phyloP scores from a whole-genome alignment of 2,329 filamentous ascomycete species.

The Teratosphaeria destructans region DNA sequence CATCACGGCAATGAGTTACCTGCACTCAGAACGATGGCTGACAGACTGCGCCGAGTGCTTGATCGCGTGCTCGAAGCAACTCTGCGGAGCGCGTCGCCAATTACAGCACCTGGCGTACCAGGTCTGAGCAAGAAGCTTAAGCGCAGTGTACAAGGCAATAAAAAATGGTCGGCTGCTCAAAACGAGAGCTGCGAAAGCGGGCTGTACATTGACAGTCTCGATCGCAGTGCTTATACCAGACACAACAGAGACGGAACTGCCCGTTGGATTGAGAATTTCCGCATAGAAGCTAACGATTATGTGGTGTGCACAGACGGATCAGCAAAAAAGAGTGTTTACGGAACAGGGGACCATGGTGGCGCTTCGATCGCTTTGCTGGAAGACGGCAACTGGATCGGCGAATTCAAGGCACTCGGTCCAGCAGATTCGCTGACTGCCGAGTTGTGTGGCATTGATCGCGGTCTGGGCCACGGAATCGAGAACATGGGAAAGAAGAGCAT shows the following conservation, averaged over 20 bases:
- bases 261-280: neutral
- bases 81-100: too few species aligned
- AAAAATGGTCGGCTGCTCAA: neutral
- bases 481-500: neutral
- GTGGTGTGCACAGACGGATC: neutral
- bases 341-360: neutral
- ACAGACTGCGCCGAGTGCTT: neutral
- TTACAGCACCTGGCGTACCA: neutral
- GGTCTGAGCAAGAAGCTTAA: neutral
- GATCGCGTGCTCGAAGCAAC: neutral
- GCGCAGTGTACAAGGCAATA: neutral
- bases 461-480: neutral
- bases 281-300: neutral
- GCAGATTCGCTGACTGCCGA: neutral
- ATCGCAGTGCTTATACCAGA: neutral
- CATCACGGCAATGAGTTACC: neutral
- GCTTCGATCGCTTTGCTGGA: neutral
- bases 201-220: neutral
- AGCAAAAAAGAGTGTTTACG: neutral
- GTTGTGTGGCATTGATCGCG: neutral
- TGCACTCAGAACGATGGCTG: neutral
- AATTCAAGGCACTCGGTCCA: neutral
- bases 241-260: neutral
- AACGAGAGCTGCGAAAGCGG: neutral
- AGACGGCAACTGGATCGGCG: neutral